phyloP scores from a whole-genome alignment of 352 stramenopile species.

The Phytophthora nicotianae region DNA sequence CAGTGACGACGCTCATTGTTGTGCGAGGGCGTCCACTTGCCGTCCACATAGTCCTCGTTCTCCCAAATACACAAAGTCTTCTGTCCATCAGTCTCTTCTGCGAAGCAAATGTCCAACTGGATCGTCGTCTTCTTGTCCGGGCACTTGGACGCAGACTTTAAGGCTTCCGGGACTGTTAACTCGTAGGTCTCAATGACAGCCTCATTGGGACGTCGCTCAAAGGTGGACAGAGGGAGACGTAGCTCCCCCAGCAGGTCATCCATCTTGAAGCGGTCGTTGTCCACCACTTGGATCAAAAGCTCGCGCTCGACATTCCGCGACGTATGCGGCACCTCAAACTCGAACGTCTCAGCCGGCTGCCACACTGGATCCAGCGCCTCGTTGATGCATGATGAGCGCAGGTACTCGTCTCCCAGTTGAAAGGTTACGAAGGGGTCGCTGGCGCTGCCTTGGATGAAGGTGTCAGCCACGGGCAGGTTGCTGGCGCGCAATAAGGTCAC shows the following conservation, averaged over 20 bases:
- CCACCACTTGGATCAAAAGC: conserved; percentile 62
- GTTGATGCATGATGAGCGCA: conserved; percentile 58
- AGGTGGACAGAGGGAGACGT: conserved; percentile 52
- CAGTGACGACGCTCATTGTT: conserved; percentile 60
- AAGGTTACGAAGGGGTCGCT: conserved; percentile 81
- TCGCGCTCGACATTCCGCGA: conserved; percentile 36
- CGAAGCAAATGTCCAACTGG: conserved; percentile 38
- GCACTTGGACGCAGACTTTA: conserved; percentile 41
- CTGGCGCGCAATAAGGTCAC: conserved; percentile 71
- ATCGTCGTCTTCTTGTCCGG: conserved; percentile 55
- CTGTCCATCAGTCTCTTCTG: conserved; percentile 54
- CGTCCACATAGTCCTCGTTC: conserved; percentile 62
- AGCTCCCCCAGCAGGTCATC: conserved; percentile 70
- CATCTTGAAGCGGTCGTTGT: conserved; percentile 70
- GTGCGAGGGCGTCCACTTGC: conserved; percentile 53
- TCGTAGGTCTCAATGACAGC: conserved; percentile 55
- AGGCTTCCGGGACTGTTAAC: conserved; percentile 51
- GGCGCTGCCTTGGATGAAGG: conserved; percentile 48
- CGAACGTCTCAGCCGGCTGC: conserved; percentile 74
- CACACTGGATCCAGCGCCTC: conserved; percentile 67
- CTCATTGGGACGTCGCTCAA: conserved; percentile 54
- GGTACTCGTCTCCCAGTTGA: conserved; percentile 51
- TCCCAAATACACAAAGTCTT: conserved; percentile 69
- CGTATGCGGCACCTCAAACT: conserved; percentile 62
- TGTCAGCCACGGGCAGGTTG: conserved; percentile 73